These are phyloP conservation scores for Solanum ahanhuiri DNA, from an alignment of 257 asterid species.

Conservation along the genomic window DNA sequence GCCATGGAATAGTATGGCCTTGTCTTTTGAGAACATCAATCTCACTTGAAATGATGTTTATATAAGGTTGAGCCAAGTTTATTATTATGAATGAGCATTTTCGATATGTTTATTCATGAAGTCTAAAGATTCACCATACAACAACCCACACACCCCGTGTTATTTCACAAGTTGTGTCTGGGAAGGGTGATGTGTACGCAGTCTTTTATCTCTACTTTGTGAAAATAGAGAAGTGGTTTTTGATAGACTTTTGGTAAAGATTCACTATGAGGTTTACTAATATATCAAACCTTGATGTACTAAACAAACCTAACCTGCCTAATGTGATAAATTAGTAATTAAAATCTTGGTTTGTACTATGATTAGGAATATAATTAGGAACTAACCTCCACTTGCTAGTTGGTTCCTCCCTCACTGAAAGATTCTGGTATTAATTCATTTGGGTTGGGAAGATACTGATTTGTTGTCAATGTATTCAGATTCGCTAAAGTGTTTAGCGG, in stretches of 20 bases:
- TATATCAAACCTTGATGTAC: not conserved
- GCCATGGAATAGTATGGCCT: not conserved
- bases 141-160: not conserved
- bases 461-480: not conserved
- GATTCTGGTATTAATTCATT: not conserved
- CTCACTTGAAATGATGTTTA: not conserved
- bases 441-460: not conserved
- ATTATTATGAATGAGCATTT: not conserved
- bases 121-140: not conserved
- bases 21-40: not conserved
- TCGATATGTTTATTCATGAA: not conserved
- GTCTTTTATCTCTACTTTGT: not conserved
- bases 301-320: not conserved
- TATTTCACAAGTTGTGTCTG: not conserved
- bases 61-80: not conserved
- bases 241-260: not conserved
- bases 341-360: not conserved
- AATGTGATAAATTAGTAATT: not conserved
- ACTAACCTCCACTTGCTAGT: not conserved
- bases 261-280: not conserved
- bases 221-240: not conserved
- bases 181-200: not conserved
- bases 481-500: too few species aligned
- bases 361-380: not conserved
- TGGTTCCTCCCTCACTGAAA: not conserved